These are phyloP conservation scores for Suhomyces xylopsoci DNA, from an alignment of 805 yeast species.

Conservation along the genomic window DNA sequence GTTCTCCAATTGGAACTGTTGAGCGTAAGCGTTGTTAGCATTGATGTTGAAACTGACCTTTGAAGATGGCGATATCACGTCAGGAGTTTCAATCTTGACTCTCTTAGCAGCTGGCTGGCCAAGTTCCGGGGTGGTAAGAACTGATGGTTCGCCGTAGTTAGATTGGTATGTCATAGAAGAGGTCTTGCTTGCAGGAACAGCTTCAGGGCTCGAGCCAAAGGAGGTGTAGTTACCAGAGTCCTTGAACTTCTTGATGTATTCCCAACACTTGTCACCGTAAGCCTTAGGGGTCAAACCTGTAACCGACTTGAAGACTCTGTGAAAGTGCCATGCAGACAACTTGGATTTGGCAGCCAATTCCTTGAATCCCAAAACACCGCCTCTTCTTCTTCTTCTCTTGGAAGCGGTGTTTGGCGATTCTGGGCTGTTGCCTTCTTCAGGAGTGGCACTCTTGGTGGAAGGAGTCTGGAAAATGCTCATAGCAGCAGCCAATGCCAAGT, in stretches of 20 bases:
- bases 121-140: constrained; percentile 11
- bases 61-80: constrained; percentile 2
- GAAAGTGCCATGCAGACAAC: constrained; percentile 90
- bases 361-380: constrained; percentile 79
- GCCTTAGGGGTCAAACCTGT: constrained; percentile 87
- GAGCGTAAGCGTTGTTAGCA: not conserved
- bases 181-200: not conserved
- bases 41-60: constrained; percentile 5
- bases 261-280: constrained; percentile 81
- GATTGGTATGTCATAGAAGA: constrained; percentile 5
- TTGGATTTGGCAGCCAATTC: constrained; percentile 83
- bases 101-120: constrained; percentile 11
- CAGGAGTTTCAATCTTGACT: constrained; percentile 10
- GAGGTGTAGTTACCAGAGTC: constrained; percentile 14
- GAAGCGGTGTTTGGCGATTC: constrained; percentile 7
- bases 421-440: constrained; percentile 14
- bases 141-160: constrained; percentile 3
- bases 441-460: constrained; percentile 17
- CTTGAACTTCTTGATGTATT: constrained; percentile 27
- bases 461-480: constrained; percentile 31
- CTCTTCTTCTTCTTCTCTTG: constrained; percentile 58
- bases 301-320: constrained; percentile 81
- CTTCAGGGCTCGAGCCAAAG: not conserved
- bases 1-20: not conserved
- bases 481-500: constrained; percentile 78